Base-by-base conservation (phyloP, 371 early-diverging fungal genomes). In the Circinella minor region DNA sequence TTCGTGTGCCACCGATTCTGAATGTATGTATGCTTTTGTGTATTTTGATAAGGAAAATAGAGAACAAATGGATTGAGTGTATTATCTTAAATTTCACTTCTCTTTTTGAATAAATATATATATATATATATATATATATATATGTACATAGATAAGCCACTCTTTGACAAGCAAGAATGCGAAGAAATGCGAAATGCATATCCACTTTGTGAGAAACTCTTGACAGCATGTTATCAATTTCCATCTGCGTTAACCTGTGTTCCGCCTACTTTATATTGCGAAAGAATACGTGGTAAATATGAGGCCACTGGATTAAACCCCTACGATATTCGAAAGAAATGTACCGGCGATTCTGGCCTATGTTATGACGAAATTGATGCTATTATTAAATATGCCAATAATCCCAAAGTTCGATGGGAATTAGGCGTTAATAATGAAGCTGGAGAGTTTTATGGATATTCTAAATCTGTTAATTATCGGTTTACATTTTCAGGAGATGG, bases 181-280 rank as follows among this genome's bases (percentile, higher is more conserved):
- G 84, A 90, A 18, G 61, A 74, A n/a, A 93, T 96, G 92, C 78
- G 87, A 27, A 75, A 74, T 36, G 80, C 88, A 17, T 92, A 91
- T 75, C 88, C 90, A 11, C 86, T 87, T 36, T 96, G 98, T 77
- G 79, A 87, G 4, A 66, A 76, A 17, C 75, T 94, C 70, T 91
- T 94, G 67, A 74, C 88, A 37, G 83, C 85, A 4, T 97, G 96
- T 81, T 94, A 95, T 84, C 83, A 90, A 47, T 88, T 84, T 74
- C 80, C 90, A 69, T 88, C 81, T 65, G 69, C 88, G 14, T 86
- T 93, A 69, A 87, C 90, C 4, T 95, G 96, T 82, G 84, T 92
- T 13, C 94, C 95, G 46, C 90, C 94, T 20, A 77, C 84, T 34
- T 69, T 88, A 36, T 94, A 94, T 87, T 96, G 96, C 83, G 91